Evolutionary conservation across 805 yeast genomes (phyloP), one percentile per base, ranked within the genome.

Genomic region (Starmerella vitae): DNA sequence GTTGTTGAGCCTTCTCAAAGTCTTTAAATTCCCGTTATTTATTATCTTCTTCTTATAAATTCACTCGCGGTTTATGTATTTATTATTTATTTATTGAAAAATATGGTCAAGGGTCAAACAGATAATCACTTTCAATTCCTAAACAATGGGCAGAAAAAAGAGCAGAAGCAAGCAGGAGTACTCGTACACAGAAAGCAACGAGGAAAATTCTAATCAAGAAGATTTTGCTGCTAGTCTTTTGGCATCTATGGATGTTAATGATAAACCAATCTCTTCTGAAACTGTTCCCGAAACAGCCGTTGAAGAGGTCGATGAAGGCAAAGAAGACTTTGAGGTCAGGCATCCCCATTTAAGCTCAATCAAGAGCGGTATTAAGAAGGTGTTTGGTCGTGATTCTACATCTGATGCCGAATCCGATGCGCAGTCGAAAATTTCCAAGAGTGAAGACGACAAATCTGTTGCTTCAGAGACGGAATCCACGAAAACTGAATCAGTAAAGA

Each of bases 301-400:
- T 3, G 36, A 37, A 19, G 28, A 21, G 15, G 36, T 20, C 10
- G 26, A 24, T 8, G 34, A 20, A 20, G 5, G 5, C 17, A 7
- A 9, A 7, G 20, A 14, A 5, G 34, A 32, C 14, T 20, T 6
- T 15, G 40, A 41, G 24, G 20, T 28, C 32, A 34, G 30, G 36
- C 47, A 44, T 37, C 45, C 45, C 19, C 47, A 44, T 20, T 22
- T 44, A n/a, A 37, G 32, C 31, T 33, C 20, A 17, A 17, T 44
- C 20, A 42, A 41, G n/a, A 25, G 30, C 22, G 18, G 37, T 17
- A 14, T 44, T 14, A 26, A 28, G 7, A 31, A 14, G 18, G 43
- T 41, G 21, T 41, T 44, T 35, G 30, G 24, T 13, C 27, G 21
- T 6, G 37, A 38, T 24, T 21, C 30, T 5, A 12, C 24, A 21